phyloP scores from a whole-genome alignment of 2,329 filamentous ascomycete genomes.

The Diplodia scrobiculata region DNA sequence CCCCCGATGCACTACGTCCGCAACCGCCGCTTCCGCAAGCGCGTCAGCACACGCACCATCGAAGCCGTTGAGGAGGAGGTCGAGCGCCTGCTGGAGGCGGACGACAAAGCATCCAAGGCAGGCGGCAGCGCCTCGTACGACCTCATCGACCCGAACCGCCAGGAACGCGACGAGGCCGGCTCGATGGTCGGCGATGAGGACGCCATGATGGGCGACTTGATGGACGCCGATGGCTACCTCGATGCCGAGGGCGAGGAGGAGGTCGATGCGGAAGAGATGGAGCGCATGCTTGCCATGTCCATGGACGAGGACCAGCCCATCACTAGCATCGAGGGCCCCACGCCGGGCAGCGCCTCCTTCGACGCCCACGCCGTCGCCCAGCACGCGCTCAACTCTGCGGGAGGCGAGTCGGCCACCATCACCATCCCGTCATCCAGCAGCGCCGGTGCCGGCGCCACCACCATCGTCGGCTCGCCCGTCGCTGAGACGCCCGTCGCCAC shows the following conservation, averaged over 20 bases:
- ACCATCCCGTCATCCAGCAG: conserved; percentile 20
- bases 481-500: conserved; percentile 39
- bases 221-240: conserved; percentile 53
- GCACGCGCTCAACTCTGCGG: conserved; percentile 38
- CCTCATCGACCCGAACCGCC: conserved; percentile 49
- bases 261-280: conserved; percentile 44
- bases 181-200: conserved; percentile 36
- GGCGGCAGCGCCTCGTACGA: conserved; percentile 62
- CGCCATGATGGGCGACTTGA: conserved; percentile 40
- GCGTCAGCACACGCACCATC: conserved; percentile 78
- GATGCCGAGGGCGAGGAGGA: conserved; percentile 43
- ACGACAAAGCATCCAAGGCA: conserved; percentile 57
- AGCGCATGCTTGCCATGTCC: conserved; percentile 39
- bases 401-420: conserved; percentile 26
- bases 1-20: conserved; percentile 85
- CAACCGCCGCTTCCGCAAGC: conserved; percentile 79
- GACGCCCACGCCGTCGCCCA: conserved; percentile 42
- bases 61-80: conserved; percentile 82
- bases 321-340: conserved; percentile 31
- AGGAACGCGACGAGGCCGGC: conserved; percentile 29
- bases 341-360: conserved; percentile 34
- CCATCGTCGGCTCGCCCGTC: conserved; percentile 36
- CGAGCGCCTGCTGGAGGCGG: conserved; percentile 69
- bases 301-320: conserved; percentile 40
- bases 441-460: conserved; percentile 29